Base-by-base conservation (phyloP, 1,284 basidiomycete species). In the Trametes hirsuta region DNA sequence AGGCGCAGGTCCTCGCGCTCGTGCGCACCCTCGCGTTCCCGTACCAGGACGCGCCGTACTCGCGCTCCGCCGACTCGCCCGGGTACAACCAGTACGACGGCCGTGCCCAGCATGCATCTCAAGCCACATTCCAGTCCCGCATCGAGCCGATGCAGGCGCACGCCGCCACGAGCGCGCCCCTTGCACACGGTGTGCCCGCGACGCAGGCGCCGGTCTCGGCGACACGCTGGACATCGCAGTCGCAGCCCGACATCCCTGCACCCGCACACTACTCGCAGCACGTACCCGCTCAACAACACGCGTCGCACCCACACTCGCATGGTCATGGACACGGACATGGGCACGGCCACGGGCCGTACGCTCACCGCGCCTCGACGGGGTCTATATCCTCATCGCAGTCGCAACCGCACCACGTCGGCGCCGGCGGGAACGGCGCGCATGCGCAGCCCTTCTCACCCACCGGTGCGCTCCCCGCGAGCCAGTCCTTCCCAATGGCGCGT, bases 21-120 rank as follows among this genome's bases (percentile, higher is more conserved):
- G 90, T 92, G 48, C 82, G 86, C 62, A 87, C 85, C 57, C 82
- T 92, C 24, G 88, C 88, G 40, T 91, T 92, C 74, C 90, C 90
- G 12, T 91, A 90, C 70, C 85, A 91, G 67, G 87, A 90, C 71
- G 84, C 85, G 56, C 82, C 83, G 61, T 82, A 67, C 52, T 61
- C 64, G 37, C 61, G 68, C 22, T 55, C 65, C 40, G 66, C 61
- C 46, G 69, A 69, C 58, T 69, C 69, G 1, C 66, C 67, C 6
- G 55, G 63, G 1, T 65, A 65, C 53, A 58, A 52, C 41, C 55
- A 59, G 41, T 24, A 18, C 9, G 34, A 25, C 41, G 39, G 45
- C 47, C 9, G 53, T 45, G 36, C 18, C 51, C 22, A 55, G 42
- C 57, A 55, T 35, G 34, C 49, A 6, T 21, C 24, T 9, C 63